phyloP scores from a whole-genome alignment of 2,329 filamentous ascomycete species.

The Fusarium sp. region DNA sequence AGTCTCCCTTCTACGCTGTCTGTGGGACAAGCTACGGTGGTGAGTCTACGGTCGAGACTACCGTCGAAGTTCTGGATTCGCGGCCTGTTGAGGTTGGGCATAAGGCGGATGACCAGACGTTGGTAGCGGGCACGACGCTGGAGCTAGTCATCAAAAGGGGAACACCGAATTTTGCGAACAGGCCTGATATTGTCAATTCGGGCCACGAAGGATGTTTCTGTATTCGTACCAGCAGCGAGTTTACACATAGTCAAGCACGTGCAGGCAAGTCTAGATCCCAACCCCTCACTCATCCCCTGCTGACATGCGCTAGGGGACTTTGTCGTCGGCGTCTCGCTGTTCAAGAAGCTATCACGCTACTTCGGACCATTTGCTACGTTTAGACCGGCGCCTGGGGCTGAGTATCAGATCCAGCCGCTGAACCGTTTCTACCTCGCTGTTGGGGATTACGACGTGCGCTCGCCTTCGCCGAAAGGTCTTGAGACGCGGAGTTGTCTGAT shows the following conservation, averaged over 20 bases:
- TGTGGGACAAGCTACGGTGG: background rate
- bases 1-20: background rate
- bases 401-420: no score
- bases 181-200: background rate
- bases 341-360: no score
- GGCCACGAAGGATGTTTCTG: background rate
- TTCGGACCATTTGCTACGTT: no score
- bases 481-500: no score
- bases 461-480: no score
- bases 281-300: no score
- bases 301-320: no score
- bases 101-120: background rate
- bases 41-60: background rate
- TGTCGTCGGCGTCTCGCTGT: no score
- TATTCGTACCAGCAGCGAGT: background rate
- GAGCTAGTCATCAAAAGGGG: background rate
- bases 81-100: background rate
- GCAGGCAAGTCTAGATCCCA: no score
- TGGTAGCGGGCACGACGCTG: background rate
- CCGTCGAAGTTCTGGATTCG: background rate
- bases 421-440: no score
- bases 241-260: background rate
- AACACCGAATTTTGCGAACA: background rate
- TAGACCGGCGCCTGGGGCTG: no score
- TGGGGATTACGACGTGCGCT: no score